Conservation (phyloP, 1,284 basidiomycete genomes). For the Cutaneotrichosporon sp. region DNA sequence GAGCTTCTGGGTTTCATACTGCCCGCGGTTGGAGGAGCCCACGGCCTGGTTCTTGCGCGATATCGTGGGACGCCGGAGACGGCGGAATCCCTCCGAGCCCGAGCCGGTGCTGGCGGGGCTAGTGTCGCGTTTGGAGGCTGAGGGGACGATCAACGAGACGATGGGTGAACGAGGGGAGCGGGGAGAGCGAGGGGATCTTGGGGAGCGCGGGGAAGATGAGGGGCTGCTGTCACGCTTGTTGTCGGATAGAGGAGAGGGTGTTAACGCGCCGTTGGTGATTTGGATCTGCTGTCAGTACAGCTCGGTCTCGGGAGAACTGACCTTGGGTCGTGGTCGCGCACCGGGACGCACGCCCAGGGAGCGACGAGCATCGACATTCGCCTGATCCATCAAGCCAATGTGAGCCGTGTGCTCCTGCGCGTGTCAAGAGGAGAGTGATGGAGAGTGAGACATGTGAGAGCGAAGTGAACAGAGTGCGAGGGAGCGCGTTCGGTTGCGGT, state of each 20-base stretch:
- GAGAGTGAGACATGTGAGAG: background rate
- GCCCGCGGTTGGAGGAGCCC: conserved; percentile 25
- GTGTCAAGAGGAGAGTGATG: background rate
- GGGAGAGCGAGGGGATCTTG: background rate
- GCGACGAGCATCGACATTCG: conserved; percentile 35
- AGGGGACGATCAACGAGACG: background rate
- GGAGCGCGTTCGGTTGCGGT: background rate
- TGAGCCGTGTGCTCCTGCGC: background rate
- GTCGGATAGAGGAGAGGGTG: background rate
- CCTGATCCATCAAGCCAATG: conserved; percentile 18
- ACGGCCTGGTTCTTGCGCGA: conserved; percentile 9
- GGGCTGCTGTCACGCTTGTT: background rate
- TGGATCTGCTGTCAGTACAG: background rate
- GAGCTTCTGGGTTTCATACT: conserved; percentile 47
- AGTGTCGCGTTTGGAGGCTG: background rate
- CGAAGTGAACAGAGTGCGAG: background rate
- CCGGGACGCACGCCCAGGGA: conserved; percentile 44
- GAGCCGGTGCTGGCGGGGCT: background rate
- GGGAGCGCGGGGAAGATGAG: no score
- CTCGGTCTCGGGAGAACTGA: background rate
- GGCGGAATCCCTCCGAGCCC: background rate
- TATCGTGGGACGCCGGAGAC: conserved; percentile 9
- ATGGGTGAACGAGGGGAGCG: background rate
- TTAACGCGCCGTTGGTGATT: background rate
- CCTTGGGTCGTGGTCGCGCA: conserved; percentile 24